Evolutionary conservation across 2,329 filamentous ascomycete genomes (phyloP).

Genomic region (Endothia cerciana): DNA sequence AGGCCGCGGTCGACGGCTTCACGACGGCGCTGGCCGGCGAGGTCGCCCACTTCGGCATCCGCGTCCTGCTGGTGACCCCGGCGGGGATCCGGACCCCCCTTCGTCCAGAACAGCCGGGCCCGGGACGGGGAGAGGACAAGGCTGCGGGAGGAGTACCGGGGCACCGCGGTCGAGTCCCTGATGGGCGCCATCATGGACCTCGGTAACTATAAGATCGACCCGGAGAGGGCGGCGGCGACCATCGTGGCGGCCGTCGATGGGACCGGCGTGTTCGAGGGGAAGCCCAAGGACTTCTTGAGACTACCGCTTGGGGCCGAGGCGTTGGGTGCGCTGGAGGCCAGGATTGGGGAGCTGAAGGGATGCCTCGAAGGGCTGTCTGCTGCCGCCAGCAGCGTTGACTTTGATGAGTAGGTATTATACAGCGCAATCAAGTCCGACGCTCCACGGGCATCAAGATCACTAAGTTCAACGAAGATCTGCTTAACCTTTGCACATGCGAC

Average conservation of each 20-base stretch:
- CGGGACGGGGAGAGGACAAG: no score
- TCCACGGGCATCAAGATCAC: no score
- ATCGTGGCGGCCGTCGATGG: slow-evolving; percentile 25
- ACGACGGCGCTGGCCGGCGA: slow-evolving; percentile 13
- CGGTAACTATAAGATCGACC: slow-evolving; percentile 11
- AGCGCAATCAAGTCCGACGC: no score
- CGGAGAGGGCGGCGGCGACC: slow-evolving; percentile 6
- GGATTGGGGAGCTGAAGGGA: slow-evolving; percentile 11
- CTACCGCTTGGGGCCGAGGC: slow-evolving; percentile 15
- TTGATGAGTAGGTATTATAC: not conserved
- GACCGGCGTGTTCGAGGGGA: slow-evolving; percentile 18
- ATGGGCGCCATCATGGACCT: not conserved
- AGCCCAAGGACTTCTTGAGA: not conserved
- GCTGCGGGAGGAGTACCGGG: slow-evolving; percentile 14
- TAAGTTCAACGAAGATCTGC: no score
- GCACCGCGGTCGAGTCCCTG: slow-evolving; percentile 9
- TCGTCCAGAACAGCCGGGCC: slow-evolving; percentile 6
- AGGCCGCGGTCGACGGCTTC: slow-evolving; percentile 24
- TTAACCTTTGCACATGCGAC: no score
- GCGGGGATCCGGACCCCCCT: slow-evolving; percentile 21
- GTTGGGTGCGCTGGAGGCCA: not conserved
- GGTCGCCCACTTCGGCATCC: slow-evolving; percentile 19
- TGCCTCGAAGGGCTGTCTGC: not conserved
- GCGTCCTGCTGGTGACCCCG: slow-evolving; percentile 18
- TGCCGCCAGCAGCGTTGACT: slow-evolving; percentile 12